Conservation (phyloP, 176 grass and related monocot genomes). For the Elymus sibiricus region DNA sequence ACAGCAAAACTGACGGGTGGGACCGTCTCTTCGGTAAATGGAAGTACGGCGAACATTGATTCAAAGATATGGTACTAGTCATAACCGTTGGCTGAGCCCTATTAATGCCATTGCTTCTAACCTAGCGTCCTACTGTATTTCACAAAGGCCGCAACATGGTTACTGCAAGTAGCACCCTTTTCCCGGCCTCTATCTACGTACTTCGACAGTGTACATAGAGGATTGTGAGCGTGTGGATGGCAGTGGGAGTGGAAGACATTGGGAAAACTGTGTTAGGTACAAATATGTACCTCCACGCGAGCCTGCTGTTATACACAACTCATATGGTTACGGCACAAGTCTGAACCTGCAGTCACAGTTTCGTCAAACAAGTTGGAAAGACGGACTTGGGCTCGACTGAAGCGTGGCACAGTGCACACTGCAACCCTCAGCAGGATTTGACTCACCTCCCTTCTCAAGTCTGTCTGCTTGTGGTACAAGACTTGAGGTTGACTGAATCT, state of each 20-base stretch:
- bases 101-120: background rate
- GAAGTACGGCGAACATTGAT: too few species aligned
- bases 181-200: background rate
- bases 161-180: background rate
- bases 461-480: background rate
- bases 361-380: background rate
- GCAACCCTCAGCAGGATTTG: background rate
- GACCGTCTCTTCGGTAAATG: too few species aligned
- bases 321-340: background rate
- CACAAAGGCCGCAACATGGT: background rate
- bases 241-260: too few species aligned
- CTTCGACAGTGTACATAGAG: background rate
- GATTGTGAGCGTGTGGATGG: background rate
- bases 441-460: background rate
- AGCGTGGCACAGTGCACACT: background rate
- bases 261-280: too few species aligned
- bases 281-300: too few species aligned
- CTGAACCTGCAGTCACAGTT: background rate
- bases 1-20: too few species aligned
- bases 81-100: too few species aligned
- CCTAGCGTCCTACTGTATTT: background rate
- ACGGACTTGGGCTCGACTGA: background rate
- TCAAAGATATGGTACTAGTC: too few species aligned
- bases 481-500: background rate
- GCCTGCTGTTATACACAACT: too few species aligned